Percentiles rank a stretch among this genome's conserved stretches.
Evolutionary conservation across 352 stramenopile species (phyloP).

Genomic region (Paralagenidium karlingii): DNA sequence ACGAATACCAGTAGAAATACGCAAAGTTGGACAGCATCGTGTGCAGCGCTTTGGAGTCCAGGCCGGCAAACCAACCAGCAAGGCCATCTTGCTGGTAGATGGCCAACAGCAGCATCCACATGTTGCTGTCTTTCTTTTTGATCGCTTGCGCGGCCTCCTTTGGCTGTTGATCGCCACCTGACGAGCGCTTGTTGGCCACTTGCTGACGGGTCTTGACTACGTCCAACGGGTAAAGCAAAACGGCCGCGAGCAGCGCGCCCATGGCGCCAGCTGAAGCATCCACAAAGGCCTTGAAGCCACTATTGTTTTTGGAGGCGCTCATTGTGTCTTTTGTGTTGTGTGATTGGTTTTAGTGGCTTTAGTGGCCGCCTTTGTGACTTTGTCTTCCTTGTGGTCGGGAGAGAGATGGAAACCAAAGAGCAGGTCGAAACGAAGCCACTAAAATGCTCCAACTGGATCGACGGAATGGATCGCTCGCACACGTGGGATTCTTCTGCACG

Average conservation of each 20-base stretch:
- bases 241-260: slow-evolving; percentile 57
- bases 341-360: background rate
- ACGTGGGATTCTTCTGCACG: background rate
- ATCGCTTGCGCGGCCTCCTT: slow-evolving; percentile 13
- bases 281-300: slow-evolving; percentile 64
- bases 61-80: slow-evolving; percentile 44
- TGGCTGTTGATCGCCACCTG: slow-evolving; percentile 6
- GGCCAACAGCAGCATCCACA: slow-evolving; percentile 40
- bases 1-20: slow-evolving; percentile 82
- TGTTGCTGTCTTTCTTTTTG: slow-evolving; percentile 29
- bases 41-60: slow-evolving; percentile 66
- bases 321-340: background rate
- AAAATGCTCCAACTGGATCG: background rate
- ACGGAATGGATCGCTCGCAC: background rate
- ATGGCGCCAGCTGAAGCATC: slow-evolving; percentile 63
- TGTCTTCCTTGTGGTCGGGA: background rate
- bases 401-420: slow-evolving; percentile 6
- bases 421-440: background rate
- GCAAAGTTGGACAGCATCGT: slow-evolving; percentile 69
- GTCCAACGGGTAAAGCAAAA: slow-evolving; percentile 65
- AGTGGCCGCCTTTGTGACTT: no score
- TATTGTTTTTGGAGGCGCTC: slow-evolving; percentile 4
- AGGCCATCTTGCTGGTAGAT: slow-evolving; percentile 56
- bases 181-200: slow-evolving; percentile 4
- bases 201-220: slow-evolving; percentile 69